Conservation (phyloP, 1,284 basidiomycete genomes). For the Puccinia novopanici region DNA sequence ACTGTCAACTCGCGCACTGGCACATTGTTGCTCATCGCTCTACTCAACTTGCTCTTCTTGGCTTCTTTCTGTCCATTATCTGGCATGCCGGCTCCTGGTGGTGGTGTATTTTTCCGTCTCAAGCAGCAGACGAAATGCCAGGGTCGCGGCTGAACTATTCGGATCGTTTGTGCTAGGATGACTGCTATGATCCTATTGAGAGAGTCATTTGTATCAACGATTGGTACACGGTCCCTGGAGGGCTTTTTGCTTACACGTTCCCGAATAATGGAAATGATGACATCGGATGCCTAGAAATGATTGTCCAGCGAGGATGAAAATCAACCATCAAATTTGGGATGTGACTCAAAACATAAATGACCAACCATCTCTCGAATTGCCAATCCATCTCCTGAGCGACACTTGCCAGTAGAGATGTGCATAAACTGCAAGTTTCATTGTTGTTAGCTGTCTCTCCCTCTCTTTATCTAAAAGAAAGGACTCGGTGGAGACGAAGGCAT, state of each 20-base stretch:
- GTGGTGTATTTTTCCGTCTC: neutral
- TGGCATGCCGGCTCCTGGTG: neutral
- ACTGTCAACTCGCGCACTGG: slow-evolving; percentile 42
- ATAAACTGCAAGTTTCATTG: slow-evolving; percentile 19
- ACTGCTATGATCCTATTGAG: slow-evolving; percentile 28
- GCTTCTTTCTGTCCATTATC: neutral
- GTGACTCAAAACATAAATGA: neutral
- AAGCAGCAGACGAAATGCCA: slow-evolving; percentile 24
- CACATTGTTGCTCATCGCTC: neutral
- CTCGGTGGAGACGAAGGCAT: neutral
- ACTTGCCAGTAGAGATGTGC: slow-evolving; percentile 46
- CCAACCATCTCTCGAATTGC: slow-evolving; percentile 47
- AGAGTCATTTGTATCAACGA: too few species aligned
- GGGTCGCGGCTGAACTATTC: slow-evolving; percentile 38
- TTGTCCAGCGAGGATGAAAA: neutral
- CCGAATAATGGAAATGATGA: slow-evolving; percentile 48
- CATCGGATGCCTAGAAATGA: slow-evolving; percentile 39
- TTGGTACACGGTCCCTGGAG: too few species aligned
- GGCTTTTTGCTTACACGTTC: slow-evolving; percentile 44
- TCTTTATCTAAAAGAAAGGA: neutral
- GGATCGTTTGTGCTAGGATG: slow-evolving; percentile 42
- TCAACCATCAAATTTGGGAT: neutral
- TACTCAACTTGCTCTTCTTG: neutral
- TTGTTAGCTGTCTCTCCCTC: neutral
- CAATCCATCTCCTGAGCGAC: slow-evolving; percentile 34